Percentiles rank a stretch among this genome's conserved stretches.
phyloP scores from a whole-genome alignment of 129 eudicot genomes.

The Flaveria brownii region DNA sequence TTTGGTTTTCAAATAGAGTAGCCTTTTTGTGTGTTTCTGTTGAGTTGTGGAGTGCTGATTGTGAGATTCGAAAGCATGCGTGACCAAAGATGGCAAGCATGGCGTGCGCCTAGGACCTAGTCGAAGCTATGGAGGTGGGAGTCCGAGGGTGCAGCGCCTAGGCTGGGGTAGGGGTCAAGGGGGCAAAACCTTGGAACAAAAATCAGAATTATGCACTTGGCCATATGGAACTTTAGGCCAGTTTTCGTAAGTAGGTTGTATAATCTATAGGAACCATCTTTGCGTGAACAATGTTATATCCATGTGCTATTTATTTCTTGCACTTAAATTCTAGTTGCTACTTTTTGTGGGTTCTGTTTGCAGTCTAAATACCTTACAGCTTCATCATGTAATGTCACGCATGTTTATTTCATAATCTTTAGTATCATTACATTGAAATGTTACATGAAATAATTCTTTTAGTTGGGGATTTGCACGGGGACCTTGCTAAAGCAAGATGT shows the following conservation, averaged over 20 bases:
- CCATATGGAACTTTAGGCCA: not conserved
- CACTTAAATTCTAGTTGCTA: not conserved
- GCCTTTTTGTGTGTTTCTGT: constrained; percentile 9
- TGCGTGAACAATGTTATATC: not conserved
- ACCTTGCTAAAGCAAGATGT: constrained; percentile 75
- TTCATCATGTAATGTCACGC: constrained; percentile 14
- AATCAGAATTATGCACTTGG: not conserved
- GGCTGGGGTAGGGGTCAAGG: not conserved
- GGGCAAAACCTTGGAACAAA: not conserved
- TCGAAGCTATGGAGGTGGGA: not conserved
- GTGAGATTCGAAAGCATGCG: not conserved
- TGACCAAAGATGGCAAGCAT: not conserved
- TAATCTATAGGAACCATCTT: not conserved
- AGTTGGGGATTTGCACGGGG: constrained; percentile 99
- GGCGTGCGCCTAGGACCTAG: not conserved
- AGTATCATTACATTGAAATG: constrained; percentile 7
- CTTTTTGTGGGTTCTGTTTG: not conserved
- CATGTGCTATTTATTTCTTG: not conserved
- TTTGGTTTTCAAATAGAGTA: constrained; percentile 14
- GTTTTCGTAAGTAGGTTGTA: not conserved
- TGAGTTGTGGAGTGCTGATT: not conserved
- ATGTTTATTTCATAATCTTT: not conserved
- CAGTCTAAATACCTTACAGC: not conserved
- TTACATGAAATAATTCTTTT: constrained; percentile 11
- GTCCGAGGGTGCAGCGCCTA: not conserved